phyloP scores from a whole-genome alignment of 495 filamentous ascomycete species.

The Amphirosellinia nigrospora region DNA sequence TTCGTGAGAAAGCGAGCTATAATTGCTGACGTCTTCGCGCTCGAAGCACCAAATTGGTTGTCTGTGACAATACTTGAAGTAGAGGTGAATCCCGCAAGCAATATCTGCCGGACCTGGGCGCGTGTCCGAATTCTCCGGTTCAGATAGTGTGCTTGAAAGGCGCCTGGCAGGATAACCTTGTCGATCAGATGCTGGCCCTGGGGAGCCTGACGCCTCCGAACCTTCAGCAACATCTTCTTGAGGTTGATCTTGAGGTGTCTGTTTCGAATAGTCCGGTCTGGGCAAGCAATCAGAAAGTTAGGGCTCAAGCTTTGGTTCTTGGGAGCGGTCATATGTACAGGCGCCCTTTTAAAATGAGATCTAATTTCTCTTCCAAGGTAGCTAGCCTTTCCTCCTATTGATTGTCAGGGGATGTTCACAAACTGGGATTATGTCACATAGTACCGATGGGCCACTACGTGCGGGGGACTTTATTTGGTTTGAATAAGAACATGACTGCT shows the following conservation, averaged over 20 bases:
- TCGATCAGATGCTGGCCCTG: conserved; percentile 32
- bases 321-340: conserved; percentile 32
- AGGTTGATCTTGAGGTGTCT: conserved; percentile 18
- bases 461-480: conserved; percentile 31
- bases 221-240: conserved; percentile 25
- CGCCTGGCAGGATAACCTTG: conserved; percentile 32
- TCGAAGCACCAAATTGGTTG: conserved; percentile 59
- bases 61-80: conserved; percentile 54
- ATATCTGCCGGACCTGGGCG: conserved; percentile 41
- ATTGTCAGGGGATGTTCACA: conserved; percentile 32
- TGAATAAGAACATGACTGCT: conserved; percentile 52
- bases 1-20: conserved; percentile 47
- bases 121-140: conserved; percentile 40
- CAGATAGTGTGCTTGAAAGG: conserved; percentile 40
- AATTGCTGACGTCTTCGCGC: conserved; percentile 49
- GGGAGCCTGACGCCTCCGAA: conserved; percentile 23
- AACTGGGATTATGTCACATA: conserved; percentile 2
- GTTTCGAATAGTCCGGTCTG: conserved; percentile 28
- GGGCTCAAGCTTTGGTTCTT: not conserved
- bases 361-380: conserved; percentile 55
- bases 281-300: conserved; percentile 21
- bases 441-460: conserved; percentile 46
- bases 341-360: conserved; percentile 49
- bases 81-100: conserved; percentile 46
- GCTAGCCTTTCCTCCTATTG: conserved; percentile 52